Conservation (phyloP, 768 basidiomycete species). For the Dioszegia crocea region DNA sequence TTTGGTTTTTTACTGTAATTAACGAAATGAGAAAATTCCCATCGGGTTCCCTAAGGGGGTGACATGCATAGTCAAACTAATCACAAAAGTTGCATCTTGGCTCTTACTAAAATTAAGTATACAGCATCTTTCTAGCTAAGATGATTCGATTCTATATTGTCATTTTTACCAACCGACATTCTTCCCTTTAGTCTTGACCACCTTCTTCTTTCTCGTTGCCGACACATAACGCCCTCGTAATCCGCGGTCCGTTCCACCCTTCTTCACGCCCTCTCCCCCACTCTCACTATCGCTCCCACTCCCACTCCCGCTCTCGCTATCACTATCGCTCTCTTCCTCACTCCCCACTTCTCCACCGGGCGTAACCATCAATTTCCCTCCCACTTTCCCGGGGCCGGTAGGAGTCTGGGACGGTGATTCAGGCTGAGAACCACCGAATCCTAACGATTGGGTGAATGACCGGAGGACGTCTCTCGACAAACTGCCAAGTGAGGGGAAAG, state of each 20-base stretch:
- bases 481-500: neutral
- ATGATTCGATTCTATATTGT: too few relatives aligned
- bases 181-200: neutral
- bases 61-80: too few relatives aligned
- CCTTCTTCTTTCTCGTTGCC: constrained; percentile 1
- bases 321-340: neutral
- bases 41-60: neutral
- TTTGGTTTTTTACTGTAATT: neutral
- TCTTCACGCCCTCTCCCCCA: neutral
- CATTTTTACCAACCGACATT: neutral
- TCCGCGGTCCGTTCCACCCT: neutral
- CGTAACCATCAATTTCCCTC: too few relatives aligned
- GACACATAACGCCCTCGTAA: neutral
- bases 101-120: neutral
- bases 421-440: neutral
- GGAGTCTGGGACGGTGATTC: too few relatives aligned
- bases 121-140: too few relatives aligned
- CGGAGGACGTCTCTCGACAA: neutral
- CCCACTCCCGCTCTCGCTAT: neutral
- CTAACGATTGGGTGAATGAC: neutral
- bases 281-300: neutral
- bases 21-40: neutral
- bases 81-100: too few relatives aligned
- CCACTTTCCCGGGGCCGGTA: neutral
- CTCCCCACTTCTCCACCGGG: too few relatives aligned